Evolutionary conservation across 2,329 filamentous ascomycete genomes (phyloP), one percentile per base, ranked within the genome.

Genomic region (Colletotrichum chrysophilum): DNA sequence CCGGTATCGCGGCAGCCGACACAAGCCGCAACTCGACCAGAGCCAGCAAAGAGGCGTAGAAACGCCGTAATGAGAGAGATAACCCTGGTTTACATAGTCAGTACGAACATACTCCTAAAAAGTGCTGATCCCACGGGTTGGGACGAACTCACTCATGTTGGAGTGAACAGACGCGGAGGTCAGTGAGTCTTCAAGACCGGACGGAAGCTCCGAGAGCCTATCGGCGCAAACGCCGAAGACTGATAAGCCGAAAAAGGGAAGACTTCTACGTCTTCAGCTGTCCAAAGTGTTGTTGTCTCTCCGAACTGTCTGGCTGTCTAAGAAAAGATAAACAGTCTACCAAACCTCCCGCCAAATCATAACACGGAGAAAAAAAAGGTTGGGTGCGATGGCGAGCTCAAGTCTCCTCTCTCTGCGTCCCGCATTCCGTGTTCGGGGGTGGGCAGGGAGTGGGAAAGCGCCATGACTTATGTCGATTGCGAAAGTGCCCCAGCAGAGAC

Each of bases 111-210:
- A 6, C 9, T 14, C 28, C 30, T 8, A 16, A 62, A 48, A 5
- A 61, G 12, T 4, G 58, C 48, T 21, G 48, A 43, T 55, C 34
- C 14, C 70, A 16, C 10, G 16, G 48, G 8, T 64, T 76, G 74
- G 48, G 74, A 76, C 48, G 74, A 76, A 76, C 74, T 69, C 70
- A 76, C 74, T 76, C 74, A 76, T 76, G 28, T 74, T 26, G 65
- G 14, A 16, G 13, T 32, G 36, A 34, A 32, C 48, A 55, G 73
- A 61, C 43, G 32, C 36, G 64, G 65, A 16, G 64, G 65, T 34
- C 26, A 52, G 70, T 65, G 43, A 67, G 38, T 24, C 10, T 36
- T 69, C 32, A 68, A 74, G 70, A 69, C 70, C 28, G 64, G 74
- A 74, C 70, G 73, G 70, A 58, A 28, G 26, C 56, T 69, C 73